Conservation (phyloP, 805 yeast genomes). For the Naumovozyma dairenensis region DNA sequence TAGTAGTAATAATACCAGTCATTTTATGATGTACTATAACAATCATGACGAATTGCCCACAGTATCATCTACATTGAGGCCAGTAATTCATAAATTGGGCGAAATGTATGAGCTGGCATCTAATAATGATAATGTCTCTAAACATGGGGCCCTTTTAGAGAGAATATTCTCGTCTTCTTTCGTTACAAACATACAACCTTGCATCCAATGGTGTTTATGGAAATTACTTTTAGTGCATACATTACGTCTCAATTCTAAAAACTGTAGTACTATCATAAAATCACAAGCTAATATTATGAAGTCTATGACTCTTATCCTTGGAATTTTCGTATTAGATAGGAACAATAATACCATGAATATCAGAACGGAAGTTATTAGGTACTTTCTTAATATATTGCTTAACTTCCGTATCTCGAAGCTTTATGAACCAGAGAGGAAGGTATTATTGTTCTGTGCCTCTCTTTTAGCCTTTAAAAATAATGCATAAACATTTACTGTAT, state of each 20-base stretch:
- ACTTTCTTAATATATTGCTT: no score
- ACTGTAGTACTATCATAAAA: background rate
- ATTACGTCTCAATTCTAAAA: constrained; percentile 1
- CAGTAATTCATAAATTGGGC: constrained; percentile 16
- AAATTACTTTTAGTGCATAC: constrained; percentile 8
- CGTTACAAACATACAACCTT: constrained; percentile 14
- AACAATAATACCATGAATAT: constrained; percentile 14
- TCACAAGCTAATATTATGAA: constrained; percentile 8
- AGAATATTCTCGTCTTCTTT: constrained; percentile 16
- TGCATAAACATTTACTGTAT: no score
- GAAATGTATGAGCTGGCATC: constrained; percentile 19
- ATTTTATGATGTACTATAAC: no score
- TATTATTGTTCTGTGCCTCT: no score
- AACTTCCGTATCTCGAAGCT: no score
- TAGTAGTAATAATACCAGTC: no score
- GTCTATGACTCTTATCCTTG: constrained; percentile 15
- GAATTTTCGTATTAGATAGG: constrained; percentile 15
- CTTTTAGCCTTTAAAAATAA: no score
- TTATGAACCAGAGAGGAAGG: no score
- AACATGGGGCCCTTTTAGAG: constrained; percentile 13
- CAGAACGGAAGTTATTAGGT: constrained; percentile 14
- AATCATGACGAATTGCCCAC: constrained; percentile 12
- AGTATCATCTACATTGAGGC: constrained; percentile 11
- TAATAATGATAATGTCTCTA: constrained; percentile 2
- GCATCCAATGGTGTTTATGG: constrained; percentile 24